A percentile compares a stretch with the other conserved stretches of the same genome.
These are phyloP conservation scores for Myxozyma melibiosi DNA, from an alignment of 805 yeast genomes.

Conservation along the genomic window DNA sequence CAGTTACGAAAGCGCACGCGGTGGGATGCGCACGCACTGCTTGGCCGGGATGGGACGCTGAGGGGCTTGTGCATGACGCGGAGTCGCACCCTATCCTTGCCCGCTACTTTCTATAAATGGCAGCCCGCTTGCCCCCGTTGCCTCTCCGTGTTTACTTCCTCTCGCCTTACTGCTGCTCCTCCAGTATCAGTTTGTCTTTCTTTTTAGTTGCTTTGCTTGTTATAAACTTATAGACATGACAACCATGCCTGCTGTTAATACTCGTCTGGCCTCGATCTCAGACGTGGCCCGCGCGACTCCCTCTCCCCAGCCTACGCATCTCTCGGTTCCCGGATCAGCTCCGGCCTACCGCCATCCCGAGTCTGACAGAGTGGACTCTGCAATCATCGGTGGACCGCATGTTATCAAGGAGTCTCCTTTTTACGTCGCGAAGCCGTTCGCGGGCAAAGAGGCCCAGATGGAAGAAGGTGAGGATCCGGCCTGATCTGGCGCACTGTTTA, in stretches of 20 bases:
- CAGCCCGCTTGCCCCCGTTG: too few species aligned
- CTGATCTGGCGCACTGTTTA: too few species aligned
- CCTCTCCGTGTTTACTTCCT: too few species aligned
- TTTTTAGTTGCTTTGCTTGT: neutral
- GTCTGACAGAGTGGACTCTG: neutral
- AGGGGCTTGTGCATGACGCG: too few species aligned
- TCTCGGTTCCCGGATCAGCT: conserved; percentile 25
- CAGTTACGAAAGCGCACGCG: too few species aligned
- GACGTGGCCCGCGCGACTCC: conserved; percentile 19
- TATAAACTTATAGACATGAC: neutral
- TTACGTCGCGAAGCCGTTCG: conserved; percentile 73
- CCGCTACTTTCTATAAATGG: too few species aligned
- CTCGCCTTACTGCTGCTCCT: neutral
- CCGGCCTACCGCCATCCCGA: neutral
- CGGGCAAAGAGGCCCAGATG: conserved; percentile 79
- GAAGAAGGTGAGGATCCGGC: conserved; percentile 46
- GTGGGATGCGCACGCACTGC: too few species aligned
- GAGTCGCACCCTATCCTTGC: too few species aligned
- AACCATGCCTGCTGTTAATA: neutral
- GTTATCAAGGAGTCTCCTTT: conserved; percentile 23
- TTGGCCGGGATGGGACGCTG: too few species aligned
- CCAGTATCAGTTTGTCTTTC: neutral
- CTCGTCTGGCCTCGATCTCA: conserved; percentile 6
- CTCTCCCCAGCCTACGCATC: conserved; percentile 28
- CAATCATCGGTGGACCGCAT: conserved; percentile 11